phyloP scores from a whole-genome alignment of 23 red algal species.

The Pyropia haitanensis region DNA sequence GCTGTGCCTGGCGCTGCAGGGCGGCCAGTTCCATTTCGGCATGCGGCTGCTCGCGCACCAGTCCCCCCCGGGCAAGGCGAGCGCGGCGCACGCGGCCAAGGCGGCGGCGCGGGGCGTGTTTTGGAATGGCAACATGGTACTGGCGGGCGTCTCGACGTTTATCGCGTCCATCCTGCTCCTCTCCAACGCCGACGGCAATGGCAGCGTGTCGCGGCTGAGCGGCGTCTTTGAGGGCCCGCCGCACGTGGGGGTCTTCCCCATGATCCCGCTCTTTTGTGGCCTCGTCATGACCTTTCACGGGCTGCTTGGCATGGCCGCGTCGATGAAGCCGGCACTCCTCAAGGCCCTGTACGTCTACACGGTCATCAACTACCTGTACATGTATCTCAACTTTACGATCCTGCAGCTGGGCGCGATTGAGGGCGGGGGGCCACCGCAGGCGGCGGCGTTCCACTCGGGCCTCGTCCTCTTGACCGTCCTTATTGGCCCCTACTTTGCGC shows the following conservation, averaged over 20 bases:
- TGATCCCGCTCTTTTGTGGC: slow-evolving; percentile 29
- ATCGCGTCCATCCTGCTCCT: slow-evolving; percentile 22
- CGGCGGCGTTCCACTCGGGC: slow-evolving; percentile 30
- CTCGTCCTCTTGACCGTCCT: slow-evolving; percentile 34
- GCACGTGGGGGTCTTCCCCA: slow-evolving; percentile 28
- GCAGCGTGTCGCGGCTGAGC: slow-evolving; percentile 5
- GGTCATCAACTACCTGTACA: slow-evolving; percentile 28
- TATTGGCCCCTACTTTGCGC: slow-evolving; percentile 49
- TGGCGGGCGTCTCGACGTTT: slow-evolving; percentile 38
- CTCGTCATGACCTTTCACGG: slow-evolving; percentile 34
- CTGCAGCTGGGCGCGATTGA: slow-evolving; percentile 21
- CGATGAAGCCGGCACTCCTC: slow-evolving; percentile 1
- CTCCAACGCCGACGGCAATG: slow-evolving; percentile 11
- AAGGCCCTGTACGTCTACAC: slow-evolving; percentile 13
- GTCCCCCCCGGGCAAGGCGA: slow-evolving; percentile 11
- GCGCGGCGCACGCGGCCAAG: slow-evolving; percentile 14
- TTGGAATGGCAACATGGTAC: slow-evolving; percentile 47
- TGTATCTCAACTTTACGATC: slow-evolving; percentile 41
- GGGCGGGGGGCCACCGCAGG: background rate
- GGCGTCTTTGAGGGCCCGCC: slow-evolving; percentile 14
- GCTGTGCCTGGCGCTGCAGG: slow-evolving; percentile 53
- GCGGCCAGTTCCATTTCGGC: slow-evolving; percentile 44
- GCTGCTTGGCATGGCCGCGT: slow-evolving; percentile 3
- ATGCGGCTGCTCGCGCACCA: slow-evolving; percentile 20
- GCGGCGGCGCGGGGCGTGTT: slow-evolving; percentile 28